Percentiles rank a stretch among this genome's conserved stretches.
Conservation (phyloP, 78 protist genomes). For the Cavenderia fasciculata region DNA sequence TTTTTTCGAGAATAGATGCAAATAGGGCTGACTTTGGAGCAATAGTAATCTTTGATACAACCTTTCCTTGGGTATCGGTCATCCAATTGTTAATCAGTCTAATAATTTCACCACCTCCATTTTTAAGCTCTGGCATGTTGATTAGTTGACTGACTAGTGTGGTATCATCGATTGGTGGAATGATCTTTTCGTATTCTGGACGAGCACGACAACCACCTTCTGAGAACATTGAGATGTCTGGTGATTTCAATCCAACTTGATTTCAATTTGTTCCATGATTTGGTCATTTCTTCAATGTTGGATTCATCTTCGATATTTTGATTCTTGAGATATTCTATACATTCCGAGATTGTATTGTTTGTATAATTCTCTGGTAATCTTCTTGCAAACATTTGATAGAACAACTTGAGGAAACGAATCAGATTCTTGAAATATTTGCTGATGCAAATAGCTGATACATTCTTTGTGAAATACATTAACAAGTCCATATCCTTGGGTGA, state of each 20-base stretch:
- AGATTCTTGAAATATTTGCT: slow-evolving; percentile 9
- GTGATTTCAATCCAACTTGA: not conserved
- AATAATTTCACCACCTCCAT: slow-evolving; percentile 14
- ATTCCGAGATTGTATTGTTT: not conserved
- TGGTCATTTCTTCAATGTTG: not conserved
- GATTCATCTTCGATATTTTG: not conserved
- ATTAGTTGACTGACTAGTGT: slow-evolving; percentile 2
- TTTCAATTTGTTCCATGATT: not conserved
- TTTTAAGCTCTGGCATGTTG: not conserved
- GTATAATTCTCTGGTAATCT: not conserved
- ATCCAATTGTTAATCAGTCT: slow-evolving; percentile 47
- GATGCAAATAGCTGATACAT: slow-evolving; percentile 34
- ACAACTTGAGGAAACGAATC: not conserved
- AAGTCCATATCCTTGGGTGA: not conserved
- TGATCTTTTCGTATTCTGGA: not conserved
- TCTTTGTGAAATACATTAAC: not conserved
- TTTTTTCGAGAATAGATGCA: not conserved
- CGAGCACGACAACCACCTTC: slow-evolving; percentile 22
- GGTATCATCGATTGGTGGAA: not conserved
- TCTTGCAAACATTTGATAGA: not conserved
- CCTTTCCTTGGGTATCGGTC: not conserved
- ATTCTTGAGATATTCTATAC: not conserved
- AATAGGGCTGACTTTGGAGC: too few relatives aligned
- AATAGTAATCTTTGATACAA: too few relatives aligned
- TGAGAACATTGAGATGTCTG: not conserved